phyloP scores from a whole-genome alignment of 1,284 basidiomycete genomes.

The Trametes pubescens region DNA sequence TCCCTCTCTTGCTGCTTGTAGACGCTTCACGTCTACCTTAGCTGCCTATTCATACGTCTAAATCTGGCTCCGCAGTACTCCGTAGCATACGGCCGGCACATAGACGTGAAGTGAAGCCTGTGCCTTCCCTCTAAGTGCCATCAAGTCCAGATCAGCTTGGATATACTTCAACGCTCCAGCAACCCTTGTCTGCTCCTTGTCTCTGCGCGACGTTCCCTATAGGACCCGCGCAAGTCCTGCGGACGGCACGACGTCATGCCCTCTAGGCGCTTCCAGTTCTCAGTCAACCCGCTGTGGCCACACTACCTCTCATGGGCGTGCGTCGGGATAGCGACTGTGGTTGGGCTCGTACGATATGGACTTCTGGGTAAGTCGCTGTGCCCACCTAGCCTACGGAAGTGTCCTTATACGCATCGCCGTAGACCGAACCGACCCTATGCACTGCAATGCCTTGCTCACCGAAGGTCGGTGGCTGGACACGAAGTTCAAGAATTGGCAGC shows the following conservation, averaged over 20 bases:
- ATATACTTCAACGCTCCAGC: neutral
- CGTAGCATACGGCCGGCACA: neutral
- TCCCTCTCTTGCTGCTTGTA: neutral
- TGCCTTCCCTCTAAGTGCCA: neutral
- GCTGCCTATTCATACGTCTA: too few species aligned
- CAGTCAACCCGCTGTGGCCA: constrained; percentile 61
- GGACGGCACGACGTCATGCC: constrained; percentile 35
- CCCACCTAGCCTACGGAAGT: neutral
- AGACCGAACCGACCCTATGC: constrained; percentile 79
- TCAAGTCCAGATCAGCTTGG: neutral
- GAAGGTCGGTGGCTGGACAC: constrained; percentile 84
- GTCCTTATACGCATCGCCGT: constrained; percentile 2
- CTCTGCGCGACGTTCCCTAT: neutral
- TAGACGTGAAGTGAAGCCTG: neutral
- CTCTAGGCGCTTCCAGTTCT: constrained; percentile 42
- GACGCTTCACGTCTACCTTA: too few species aligned
- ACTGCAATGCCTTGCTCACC: constrained; percentile 75
- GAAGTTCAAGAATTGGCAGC: constrained; percentile 80
- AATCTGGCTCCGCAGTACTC: too few species aligned
- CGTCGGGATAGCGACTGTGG: constrained; percentile 47
- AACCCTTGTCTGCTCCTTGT: neutral
- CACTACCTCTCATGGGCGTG: constrained; percentile 57
- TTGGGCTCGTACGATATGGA: constrained; percentile 55
- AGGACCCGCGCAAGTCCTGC: neutral
- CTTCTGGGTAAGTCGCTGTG: constrained; percentile 55